A percentile compares a stretch with the other conserved stretches of the same genome.
phyloP scores from a whole-genome alignment of 2,329 filamentous ascomycete species.

The Cercospora zeae-maydis region DNA sequence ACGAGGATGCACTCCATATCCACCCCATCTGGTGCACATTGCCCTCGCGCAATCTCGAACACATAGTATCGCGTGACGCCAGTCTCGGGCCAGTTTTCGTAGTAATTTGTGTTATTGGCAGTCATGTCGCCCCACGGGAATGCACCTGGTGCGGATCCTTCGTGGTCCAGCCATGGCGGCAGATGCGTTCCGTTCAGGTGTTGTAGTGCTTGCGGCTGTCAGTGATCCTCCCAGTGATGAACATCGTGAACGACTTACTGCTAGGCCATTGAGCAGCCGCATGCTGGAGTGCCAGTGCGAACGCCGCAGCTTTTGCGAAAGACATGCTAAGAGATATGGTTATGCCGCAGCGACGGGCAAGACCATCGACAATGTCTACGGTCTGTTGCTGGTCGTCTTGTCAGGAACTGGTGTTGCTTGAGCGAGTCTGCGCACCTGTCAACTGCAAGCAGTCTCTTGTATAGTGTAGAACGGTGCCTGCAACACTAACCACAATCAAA shows the following conservation, averaged over 20 bases:
- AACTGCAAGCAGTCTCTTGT: not conserved
- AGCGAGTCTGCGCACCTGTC: not conserved
- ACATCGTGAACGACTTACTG: not conserved
- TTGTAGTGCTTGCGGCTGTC: not conserved
- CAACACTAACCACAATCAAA: not conserved
- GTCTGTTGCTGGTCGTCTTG: not conserved
- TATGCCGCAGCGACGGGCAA: not conserved
- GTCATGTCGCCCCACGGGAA: slow-evolving; percentile 33
- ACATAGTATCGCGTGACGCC: slow-evolving; percentile 32
- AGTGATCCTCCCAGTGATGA: not conserved
- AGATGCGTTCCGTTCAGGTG: slow-evolving; percentile 2
- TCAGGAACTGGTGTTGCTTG: not conserved
- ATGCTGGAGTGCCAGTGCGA: not conserved
- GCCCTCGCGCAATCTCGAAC: slow-evolving; percentile 29
- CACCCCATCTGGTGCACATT: slow-evolving; percentile 33
- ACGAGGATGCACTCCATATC: slow-evolving; percentile 31
- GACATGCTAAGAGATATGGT: not conserved
- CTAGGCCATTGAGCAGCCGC: not conserved
- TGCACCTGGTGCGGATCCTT: slow-evolving; percentile 1
- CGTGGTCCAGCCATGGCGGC: slow-evolving; percentile 4
- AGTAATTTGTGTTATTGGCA: slow-evolving; percentile 32
- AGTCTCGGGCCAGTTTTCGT: slow-evolving; percentile 33
- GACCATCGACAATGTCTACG: not conserved
- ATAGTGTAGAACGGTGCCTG: not conserved
- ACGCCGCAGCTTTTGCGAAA: not conserved